Evolutionary conservation across 148 eudicot genomes (phyloP), one percentile per base, ranked within the genome.

Genomic region (Chenopodium berlandieri): DNA sequence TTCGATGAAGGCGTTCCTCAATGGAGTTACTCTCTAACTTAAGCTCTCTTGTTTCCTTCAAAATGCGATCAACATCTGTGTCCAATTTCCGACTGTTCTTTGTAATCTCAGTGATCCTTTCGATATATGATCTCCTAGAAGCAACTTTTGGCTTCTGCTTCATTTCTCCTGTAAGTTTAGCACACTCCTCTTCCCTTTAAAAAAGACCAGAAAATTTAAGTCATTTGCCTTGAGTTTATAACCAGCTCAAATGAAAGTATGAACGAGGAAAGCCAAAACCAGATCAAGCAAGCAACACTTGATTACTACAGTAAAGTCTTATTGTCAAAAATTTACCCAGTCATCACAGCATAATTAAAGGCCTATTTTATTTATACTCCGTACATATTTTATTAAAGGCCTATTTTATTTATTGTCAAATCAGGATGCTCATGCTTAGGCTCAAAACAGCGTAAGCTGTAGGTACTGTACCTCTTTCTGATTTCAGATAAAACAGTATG

Each of bases 1-100:
- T 91, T 85, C 97, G 90, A 90, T 88, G 83, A 77, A 93, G 87
- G 60, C 97, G 89, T 84, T 93, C 94, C 87, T 90, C 94, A 65
- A 87, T 83, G 47, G 86, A 86, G 69, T 93, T 93, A 78, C 93
- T 91, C 89, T 93, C 97, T 73, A 90, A 68, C 78, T 89, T 92
- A 82, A 93, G 92, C 79, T 91, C 94, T 86, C 94, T 86, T 4
- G 97, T 90, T 2, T 93, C 94, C 80, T 88, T 91, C 48, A 93
- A 84, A 40, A 93, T 91, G 52, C 86, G 80, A 48, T 93, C 92
- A 37, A 89, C 85, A 82, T 93, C 97, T 54, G 66, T 73, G 54
- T 93, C 92, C 72, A 89, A 91, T 81, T 93, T 93, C 82, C 92
- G 76, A 84, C 93, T 90, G 85, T 91, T 93, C 85, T 91, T 93